phyloP scores from a whole-genome alignment of 2,329 filamentous ascomycete genomes.

The Cytospora mali region DNA sequence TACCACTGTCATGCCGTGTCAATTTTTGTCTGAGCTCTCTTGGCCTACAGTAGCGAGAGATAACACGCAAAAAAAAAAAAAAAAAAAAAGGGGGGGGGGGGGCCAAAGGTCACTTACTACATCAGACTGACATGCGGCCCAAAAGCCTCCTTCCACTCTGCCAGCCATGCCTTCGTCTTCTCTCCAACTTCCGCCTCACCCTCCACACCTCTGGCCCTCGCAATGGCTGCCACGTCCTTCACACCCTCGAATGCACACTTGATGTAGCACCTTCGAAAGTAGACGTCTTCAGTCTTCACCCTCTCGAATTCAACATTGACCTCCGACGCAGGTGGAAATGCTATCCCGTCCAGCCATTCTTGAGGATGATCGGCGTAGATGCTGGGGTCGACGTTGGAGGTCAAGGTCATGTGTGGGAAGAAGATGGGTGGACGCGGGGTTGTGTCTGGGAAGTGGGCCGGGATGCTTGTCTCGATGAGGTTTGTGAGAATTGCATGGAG shows the following conservation, averaged over 20 bases:
- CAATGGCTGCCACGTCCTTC: constrained; percentile 32
- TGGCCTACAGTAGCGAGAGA: too few relatives aligned
- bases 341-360: constrained; percentile 35
- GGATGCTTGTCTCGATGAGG: constrained; percentile 33
- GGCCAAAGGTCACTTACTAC: constrained; percentile 34
- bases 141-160: constrained; percentile 34
- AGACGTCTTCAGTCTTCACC: constrained; percentile 35
- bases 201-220: constrained; percentile 34
- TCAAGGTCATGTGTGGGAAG: constrained; percentile 38
- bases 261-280: constrained; percentile 37
- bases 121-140: constrained; percentile 40
- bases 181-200: constrained; percentile 29
- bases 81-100: too few relatives aligned
- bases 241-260: constrained; percentile 33
- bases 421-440: constrained; percentile 32
- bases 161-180: constrained; percentile 34
- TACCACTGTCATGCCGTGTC: constrained; percentile 30
- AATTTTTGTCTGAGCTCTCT: neutral
- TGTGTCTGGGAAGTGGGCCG: constrained; percentile 33
- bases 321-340: constrained; percentile 24
- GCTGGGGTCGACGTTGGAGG: constrained; percentile 33
- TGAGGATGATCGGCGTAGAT: constrained; percentile 34
- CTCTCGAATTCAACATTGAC: constrained; percentile 31
- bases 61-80: neutral
- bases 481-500: constrained; percentile 31